Evolutionary conservation across 1,139 yeast genomes (phyloP).

Genomic region (Blastobotrys serpentis): DNA sequence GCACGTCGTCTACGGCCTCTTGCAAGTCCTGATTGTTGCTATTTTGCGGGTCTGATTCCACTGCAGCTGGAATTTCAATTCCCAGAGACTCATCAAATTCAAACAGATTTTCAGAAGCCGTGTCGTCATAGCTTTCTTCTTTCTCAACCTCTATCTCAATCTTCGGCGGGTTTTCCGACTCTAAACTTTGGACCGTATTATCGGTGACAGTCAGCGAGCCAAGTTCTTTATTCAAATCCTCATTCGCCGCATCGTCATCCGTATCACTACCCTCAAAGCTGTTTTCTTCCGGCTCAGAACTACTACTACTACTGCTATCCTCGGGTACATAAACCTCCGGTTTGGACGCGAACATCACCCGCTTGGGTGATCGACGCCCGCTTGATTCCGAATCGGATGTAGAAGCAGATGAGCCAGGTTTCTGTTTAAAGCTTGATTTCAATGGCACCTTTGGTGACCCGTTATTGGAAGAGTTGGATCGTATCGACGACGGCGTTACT

Average conservation of each 20-base stretch:
- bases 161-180: background rate
- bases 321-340: conserved; percentile 20
- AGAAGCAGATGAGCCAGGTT: conserved; percentile 5
- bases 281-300: conserved; percentile 10
- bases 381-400: conserved; percentile 5
- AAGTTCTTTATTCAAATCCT: background rate
- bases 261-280: conserved; percentile 10
- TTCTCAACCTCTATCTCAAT: conserved; percentile 2
- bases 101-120: conserved; percentile 25
- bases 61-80: conserved; percentile 9
- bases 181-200: background rate
- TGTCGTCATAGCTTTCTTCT: conserved; percentile 20
- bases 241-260: conserved; percentile 14
- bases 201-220: conserved; percentile 4
- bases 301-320: conserved; percentile 3
- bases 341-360: conserved; percentile 25
- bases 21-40: background rate
- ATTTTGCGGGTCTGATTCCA: background rate
- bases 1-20: conserved; percentile 8
- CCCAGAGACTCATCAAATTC: conserved; percentile 30
- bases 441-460: conserved; percentile 11
- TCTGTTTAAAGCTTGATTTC: conserved; percentile 16
- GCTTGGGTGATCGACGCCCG: conserved; percentile 19
- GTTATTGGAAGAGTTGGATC: conserved; percentile 2
- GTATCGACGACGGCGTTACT: background rate